phyloP scores from a whole-genome alignment of 768 basidiomycete genomes.

The Rhodosporidiobolus sp. region DNA sequence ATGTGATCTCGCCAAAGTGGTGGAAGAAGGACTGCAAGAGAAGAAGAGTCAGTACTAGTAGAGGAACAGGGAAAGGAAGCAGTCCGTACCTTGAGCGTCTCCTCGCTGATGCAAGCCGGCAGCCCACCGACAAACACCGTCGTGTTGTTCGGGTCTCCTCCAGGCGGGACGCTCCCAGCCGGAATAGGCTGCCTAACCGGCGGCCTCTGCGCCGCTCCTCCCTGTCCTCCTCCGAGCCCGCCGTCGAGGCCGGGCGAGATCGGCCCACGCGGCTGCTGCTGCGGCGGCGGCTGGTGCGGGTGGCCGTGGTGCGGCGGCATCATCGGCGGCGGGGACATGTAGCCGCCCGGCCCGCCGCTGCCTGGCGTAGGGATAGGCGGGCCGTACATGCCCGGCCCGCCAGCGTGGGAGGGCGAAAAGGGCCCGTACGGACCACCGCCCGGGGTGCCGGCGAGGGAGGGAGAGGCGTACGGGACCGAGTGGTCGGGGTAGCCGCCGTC shows the following conservation, averaged over 20 bases:
- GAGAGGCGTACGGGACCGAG: constrained; percentile 16
- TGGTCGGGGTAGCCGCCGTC: not conserved
- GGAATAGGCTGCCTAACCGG: constrained; percentile 35
- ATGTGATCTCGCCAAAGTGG: constrained; percentile 46
- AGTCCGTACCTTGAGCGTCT: constrained; percentile 67
- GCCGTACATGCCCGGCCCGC: constrained; percentile 3
- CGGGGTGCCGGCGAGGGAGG: not conserved
- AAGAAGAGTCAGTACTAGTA: constrained; percentile 2
- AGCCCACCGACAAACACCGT: constrained; percentile 89
- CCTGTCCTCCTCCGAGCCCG: not conserved
- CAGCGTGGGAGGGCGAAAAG: constrained; percentile 9
- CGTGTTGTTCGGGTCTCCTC: constrained; percentile 90
- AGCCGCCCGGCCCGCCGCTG: too few relatives aligned
- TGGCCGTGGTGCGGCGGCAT: too few relatives aligned
- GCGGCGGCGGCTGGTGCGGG: too few relatives aligned
- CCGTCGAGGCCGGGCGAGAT: too few relatives aligned
- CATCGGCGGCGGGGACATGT: not conserved
- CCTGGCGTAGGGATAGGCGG: not conserved
- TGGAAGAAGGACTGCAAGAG: constrained; percentile 49
- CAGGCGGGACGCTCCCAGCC: constrained; percentile 62
- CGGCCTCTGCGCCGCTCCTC: not conserved
- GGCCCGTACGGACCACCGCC: not conserved
- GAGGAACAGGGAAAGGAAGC: not conserved
- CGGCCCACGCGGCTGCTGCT: too few relatives aligned
- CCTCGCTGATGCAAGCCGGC: constrained; percentile 82